These are phyloP conservation scores for Fusarium mangiferae DNA, from an alignment of 2,329 filamentous ascomycete species.

Conservation along the genomic window DNA sequence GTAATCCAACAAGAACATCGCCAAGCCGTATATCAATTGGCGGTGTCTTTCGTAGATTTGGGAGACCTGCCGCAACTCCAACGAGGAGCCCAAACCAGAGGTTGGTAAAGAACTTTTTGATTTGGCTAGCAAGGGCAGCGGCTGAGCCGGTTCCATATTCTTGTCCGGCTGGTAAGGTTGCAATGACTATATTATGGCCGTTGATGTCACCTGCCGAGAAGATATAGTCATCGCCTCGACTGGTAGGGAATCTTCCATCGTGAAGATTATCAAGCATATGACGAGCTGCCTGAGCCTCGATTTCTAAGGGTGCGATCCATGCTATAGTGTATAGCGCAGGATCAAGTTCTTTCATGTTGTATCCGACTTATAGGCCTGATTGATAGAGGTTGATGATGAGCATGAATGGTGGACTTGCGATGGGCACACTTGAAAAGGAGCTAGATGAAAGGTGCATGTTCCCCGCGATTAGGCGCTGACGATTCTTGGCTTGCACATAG, in stretches of 20 bases:
- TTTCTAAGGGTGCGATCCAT: constrained; percentile 52
- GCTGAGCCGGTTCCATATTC: constrained; percentile 50
- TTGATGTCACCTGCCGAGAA: constrained; percentile 50
- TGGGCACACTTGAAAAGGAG: background rate
- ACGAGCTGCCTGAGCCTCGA: constrained; percentile 50
- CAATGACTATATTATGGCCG: constrained; percentile 51
- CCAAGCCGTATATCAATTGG: constrained; percentile 52
- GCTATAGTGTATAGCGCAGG: constrained; percentile 46
- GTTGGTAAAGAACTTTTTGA: constrained; percentile 50
- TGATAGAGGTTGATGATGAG: background rate
- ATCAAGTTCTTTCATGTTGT: constrained; percentile 11
- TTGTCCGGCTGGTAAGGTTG: constrained; percentile 47
- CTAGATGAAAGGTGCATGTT: background rate
- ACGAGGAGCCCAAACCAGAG: constrained; percentile 52
- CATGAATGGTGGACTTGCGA: rapidly evolving
- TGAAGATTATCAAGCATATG: constrained; percentile 49
- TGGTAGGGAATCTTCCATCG: constrained; percentile 44
- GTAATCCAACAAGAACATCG: constrained; percentile 49
- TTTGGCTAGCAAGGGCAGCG: constrained; percentile 48
- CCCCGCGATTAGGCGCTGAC: background rate
- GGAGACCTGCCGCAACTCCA: constrained; percentile 51
- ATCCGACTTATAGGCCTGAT: rapidly evolving
- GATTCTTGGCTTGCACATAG: background rate
- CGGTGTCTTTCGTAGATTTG: constrained; percentile 37
- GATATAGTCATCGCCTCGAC: constrained; percentile 50